These are phyloP conservation scores for Podila epicladia DNA, from an alignment of 192 early-diverging fungal genomes.

Conservation along the genomic window DNA sequence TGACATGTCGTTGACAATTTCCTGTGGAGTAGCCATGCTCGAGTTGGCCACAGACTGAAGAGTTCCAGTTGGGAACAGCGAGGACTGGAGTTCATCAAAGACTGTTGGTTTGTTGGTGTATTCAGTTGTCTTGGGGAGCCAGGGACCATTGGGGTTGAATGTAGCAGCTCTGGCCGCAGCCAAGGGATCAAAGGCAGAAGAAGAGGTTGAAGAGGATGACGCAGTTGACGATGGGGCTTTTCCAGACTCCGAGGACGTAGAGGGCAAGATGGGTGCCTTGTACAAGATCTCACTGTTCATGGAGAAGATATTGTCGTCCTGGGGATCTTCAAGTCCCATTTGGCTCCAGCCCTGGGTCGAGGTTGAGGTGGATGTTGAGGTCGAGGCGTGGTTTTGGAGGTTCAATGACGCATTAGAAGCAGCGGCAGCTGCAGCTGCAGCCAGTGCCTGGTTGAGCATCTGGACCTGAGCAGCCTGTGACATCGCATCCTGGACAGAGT, in stretches of 20 bases:
- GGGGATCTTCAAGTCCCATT: constrained; percentile 19
- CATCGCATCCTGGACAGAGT: constrained; percentile 19
- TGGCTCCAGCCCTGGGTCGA: constrained; percentile 23
- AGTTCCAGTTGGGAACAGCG: constrained; percentile 13
- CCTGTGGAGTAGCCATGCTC: constrained; percentile 33
- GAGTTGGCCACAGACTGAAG: not conserved
- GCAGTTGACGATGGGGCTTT: not conserved
- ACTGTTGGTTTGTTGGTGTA: constrained; percentile 12
- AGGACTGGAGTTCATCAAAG: constrained; percentile 36
- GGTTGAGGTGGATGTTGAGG: constrained; percentile 13
- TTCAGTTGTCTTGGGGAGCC: constrained; percentile 18
- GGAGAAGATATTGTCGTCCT: constrained; percentile 16
- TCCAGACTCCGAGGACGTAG: constrained; percentile 8
- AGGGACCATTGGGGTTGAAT: constrained; percentile 6
- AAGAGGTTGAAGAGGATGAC: not conserved
- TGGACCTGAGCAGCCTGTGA: constrained; percentile 30
- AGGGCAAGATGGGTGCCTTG: constrained; percentile 21
- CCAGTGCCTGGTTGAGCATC: constrained; percentile 7
- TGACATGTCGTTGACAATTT: constrained; percentile 5
- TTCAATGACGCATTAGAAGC: constrained; percentile 18
- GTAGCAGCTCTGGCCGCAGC: constrained; percentile 10
- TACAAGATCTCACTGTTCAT: constrained; percentile 32
- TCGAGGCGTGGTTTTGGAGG: not conserved
- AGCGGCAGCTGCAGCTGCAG: constrained; percentile 22
- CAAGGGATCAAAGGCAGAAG: constrained; percentile 12